phyloP scores from a whole-genome alignment of 1,139 yeast species.

The Pichia sp. region DNA sequence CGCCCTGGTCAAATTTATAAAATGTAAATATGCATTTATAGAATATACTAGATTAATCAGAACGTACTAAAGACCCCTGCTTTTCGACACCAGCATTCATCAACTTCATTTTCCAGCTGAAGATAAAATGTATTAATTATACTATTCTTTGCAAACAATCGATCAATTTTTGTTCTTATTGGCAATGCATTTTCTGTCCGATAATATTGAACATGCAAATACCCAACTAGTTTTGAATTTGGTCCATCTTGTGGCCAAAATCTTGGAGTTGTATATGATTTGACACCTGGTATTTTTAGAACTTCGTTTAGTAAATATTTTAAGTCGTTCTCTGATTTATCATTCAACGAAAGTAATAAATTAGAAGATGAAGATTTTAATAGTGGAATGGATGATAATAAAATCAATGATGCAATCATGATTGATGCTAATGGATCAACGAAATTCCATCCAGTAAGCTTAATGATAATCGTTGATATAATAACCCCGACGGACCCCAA shows the following conservation, averaged over 20 bases:
- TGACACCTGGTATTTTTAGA: conserved; percentile 67
- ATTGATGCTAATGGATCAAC: conserved; percentile 87
- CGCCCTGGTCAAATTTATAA: not conserved
- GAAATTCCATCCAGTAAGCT: conserved; percentile 42
- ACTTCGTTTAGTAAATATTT: conserved; percentile 63
- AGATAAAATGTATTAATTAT: conserved; percentile 37
- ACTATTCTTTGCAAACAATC: conserved; percentile 20
- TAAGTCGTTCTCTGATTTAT: conserved; percentile 48
- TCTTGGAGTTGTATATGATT: conserved; percentile 79
- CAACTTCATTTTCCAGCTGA: conserved; percentile 52
- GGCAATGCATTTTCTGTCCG: conserved; percentile 42
- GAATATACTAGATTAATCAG: not conserved
- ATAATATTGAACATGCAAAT: conserved; percentile 47
- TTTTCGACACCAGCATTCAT: conserved; percentile 50
- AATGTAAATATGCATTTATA: not conserved
- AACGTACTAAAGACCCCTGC: conserved; percentile 24
- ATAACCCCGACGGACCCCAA: conserved; percentile 96
- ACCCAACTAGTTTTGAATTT: conserved; percentile 36
- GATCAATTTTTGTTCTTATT: conserved; percentile 38
- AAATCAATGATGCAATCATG: conserved; percentile 74
- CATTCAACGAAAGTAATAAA: conserved; percentile 51
- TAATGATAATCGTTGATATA: conserved; percentile 67
- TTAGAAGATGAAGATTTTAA: conserved; percentile 74
- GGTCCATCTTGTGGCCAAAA: conserved; percentile 69
- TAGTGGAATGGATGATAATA: conserved; percentile 77